Base-by-base conservation (phyloP, 768 basidiomycete species). In the Mycena olivaceomarginata region DNA sequence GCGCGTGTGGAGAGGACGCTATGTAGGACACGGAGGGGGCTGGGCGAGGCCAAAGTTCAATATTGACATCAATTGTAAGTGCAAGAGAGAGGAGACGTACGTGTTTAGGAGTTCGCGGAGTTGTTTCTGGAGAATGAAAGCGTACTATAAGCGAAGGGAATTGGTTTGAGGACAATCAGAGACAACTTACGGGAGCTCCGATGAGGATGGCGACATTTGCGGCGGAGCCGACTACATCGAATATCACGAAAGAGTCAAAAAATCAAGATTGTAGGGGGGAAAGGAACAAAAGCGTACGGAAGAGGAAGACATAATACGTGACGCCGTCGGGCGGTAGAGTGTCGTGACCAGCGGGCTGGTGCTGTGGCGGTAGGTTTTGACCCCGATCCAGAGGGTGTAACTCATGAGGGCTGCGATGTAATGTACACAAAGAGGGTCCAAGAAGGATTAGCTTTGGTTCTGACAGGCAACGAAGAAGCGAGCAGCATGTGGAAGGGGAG, bases 261-360 rank as follows among this genome's bases (percentile, higher is more conserved):
- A 67, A 13, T 4, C 18, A 31, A 31, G 31, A 31, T 31, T 3
- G 31, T 9, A 51, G 1, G 48, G 12, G 20, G 48, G 12, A 8
- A 53, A 22, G 2, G 20, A 9, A 5, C 1, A 13, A 2, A 43
- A 2, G 59, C 76, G 31, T 31, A 74, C 72, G 3, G 63, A 18
- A 63, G 0, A 74, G 40, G n/a, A 75, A 68, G 6, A 72, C 31
- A 22, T 57, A 78, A 56, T 78, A 78, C 6, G n/a, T 57, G 20
- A 78, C 48, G 1, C 77, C 77, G 56, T 78, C 77, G n/a, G n/a
- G 5, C 67, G 77, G 60, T 67, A 75, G 16, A 78, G 53, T 1
- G 77, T 75, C 11, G 16, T n/a, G 31, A 78, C n/a, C 20, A 78
- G 18, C 5, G 70, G 70, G 41, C 51, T 75, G 13, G 4, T 13